Base-by-base conservation (phyloP, 1,139 yeast species). In the Insectozyma bohioensis region DNA sequence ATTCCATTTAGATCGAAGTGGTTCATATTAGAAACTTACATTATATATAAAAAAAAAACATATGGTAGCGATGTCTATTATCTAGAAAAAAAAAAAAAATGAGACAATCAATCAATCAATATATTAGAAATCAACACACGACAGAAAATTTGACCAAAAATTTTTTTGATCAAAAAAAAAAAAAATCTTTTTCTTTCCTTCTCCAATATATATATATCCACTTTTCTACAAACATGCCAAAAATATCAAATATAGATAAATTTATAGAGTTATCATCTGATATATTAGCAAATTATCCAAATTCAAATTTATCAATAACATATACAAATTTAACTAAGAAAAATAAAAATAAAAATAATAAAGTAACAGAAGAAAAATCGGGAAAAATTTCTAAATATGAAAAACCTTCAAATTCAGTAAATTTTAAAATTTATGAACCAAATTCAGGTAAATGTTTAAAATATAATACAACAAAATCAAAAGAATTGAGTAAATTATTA, bases 401-500 rank as follows among this genome's bases (percentile, higher is more conserved):
- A 24, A 32, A 20, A 15, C 25, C 35, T 12, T 36, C 43, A 36
- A 67, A 62, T 51, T 52, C 49, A 36, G 78, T 83, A 12, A 65
- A 70, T 30, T 77, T 86, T 56, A 87, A 85, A 54, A 73, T 87
- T 1, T 84, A 60, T 47, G 92, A 88, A 50, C 79, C 95, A 1
- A 68, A 63, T 12, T 68, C 80, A 10, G 95, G 95, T 3, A 70
- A 80, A 28, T 72, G 85, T 37, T 74, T 84, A 55, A 73, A 73
- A 44, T 76, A 72, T 49, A 70, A 69, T 38, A 80, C 95, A 0
- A 62, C 65, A 42, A 82, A 82, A 48, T 61, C 72, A 30, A 88
- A 88, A 56, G 96, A 88, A 54, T 73, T 90, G 26, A 81, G 92
- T 12, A 74, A 92, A 48, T 56, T 90, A 20, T 62, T 87, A 54